Evolutionary conservation across 352 stramenopile genomes (phyloP), one percentile per base, ranked within the genome.

Genomic region (Globisporangium middletonii): DNA sequence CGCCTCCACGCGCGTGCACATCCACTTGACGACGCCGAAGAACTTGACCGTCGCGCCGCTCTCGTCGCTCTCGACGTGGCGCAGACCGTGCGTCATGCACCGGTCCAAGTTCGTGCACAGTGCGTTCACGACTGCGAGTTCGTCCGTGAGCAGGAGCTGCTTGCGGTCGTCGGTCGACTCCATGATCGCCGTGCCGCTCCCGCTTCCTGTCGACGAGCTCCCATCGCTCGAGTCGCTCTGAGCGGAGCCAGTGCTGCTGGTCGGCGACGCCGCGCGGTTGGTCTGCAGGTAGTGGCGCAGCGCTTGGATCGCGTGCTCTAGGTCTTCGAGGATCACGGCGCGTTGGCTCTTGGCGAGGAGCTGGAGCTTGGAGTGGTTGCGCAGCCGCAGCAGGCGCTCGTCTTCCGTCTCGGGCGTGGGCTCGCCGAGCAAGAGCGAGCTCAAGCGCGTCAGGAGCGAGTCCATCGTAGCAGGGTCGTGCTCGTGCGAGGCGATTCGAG

Each of bases 21-120:
- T 91, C 83, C 83, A 94, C 68, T 94, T 94, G 60, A 88, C 76
- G 4, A 91, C 71, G 18, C 83, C 83, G 49, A 92, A 94, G 68
- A 92, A 94, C 56, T 94, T 88, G 67, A 94, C 83, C 2, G 79
- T 89, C 37, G 78, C 71, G n/a, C 46, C 41, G 19, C n/a, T 55
- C 48, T 75, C 62, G 50, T 79, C 71, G 26, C 50, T 68, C 46
- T 92, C 79, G 23, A 92, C 60, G n/a, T 71, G 59, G 5, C 79
- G 81, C 37, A 94, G 68, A 0, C 83, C 81, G 49, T 94, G 83
- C 1, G 67, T 66, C 42, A 88, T 57, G 52, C 83, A 94, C 26
- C 76, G 79, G 60, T 94, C 81, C 13, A 94, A 42, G 43, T 84
- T 73, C 55, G 75, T 82, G 50, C 81, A 94, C 16, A 94, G 64